Conservation (phyloP, 768 basidiomycete species). For the Mycena pura region DNA sequence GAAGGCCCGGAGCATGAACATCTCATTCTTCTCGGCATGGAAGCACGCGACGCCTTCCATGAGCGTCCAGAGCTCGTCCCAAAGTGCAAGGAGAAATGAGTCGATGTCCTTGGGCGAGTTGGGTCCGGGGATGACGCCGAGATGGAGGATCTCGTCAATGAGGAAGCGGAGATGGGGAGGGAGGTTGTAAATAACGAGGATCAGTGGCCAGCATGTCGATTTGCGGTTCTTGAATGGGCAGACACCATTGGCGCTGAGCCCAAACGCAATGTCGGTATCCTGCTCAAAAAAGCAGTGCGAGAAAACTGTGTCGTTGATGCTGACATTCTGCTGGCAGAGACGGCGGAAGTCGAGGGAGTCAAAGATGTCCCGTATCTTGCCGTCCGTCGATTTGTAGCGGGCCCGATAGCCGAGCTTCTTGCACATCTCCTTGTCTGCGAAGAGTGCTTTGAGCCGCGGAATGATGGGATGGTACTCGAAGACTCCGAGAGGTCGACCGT, state of each 20-base stretch:
- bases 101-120: constrained; percentile 42
- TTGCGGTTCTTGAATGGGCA: constrained; percentile 36
- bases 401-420: constrained; percentile 37
- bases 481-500: constrained; percentile 29
- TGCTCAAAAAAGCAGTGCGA: constrained; percentile 40
- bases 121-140: constrained; percentile 51
- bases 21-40: not conserved
- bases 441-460: constrained; percentile 39
- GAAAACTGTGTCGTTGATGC: constrained; percentile 29
- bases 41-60: constrained; percentile 33
- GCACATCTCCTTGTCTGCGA: constrained; percentile 24
- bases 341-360: constrained; percentile 37
- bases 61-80: constrained; percentile 42
- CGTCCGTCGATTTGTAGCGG: constrained; percentile 32
- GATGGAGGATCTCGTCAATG: constrained; percentile 37
- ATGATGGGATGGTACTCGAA: constrained; percentile 49
- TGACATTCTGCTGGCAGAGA: constrained; percentile 29
- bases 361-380: too few species aligned
- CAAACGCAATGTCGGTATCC: constrained; percentile 44
- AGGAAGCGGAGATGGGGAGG: constrained; percentile 43
- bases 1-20: too few species aligned
- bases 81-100: constrained; percentile 46
- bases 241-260: constrained; percentile 47
- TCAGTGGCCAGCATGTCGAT: constrained; percentile 40
- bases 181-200: constrained; percentile 44